Evolutionary conservation across 2,329 filamentous ascomycete species (phyloP), one percentile per base, ranked within the genome.

Genomic region (Diaporthe sp.): DNA sequence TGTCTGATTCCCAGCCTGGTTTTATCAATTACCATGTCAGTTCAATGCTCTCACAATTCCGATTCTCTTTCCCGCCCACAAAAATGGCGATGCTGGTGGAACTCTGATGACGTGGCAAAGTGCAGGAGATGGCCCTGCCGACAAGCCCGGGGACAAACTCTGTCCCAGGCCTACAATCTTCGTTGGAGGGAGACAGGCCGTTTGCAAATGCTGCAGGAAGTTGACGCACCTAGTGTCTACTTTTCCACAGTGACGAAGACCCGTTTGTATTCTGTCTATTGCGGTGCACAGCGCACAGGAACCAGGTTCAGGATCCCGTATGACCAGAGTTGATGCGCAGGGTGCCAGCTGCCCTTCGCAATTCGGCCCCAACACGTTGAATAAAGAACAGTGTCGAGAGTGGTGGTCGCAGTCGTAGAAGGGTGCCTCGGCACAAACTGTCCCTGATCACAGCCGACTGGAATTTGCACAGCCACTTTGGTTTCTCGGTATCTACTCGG

Each of bases 11-110:
- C 13, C 58, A 65, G 39, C 53, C 72, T 73, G 72, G 55, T 42
- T 74, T 74, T 61, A 69, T 63, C 47, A 73, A 55, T 53, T 51
- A 22, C 63, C 47, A 65, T 68, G 72, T 75, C 72, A 75, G 74
- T 70, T 37, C 55, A 37, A 44, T n/a, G 39, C 39, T 56, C 61
- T 42, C 25, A 19, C 17, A 51, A 39, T 27, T 39, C 12, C 55
- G 53, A 35, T 15, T 42, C 56, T 51, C 47, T 37, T 44, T 63
- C n/a, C 47, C 50, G 51, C 56, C 47, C 47, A 61, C 50, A 47
- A 56, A 61, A 30, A 22, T 2, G 35, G 44, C 39, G 42, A 17
- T n/a, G 51, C 39, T 55, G 61, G 35, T 58, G 47, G 56, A 42
- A 27, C 51, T 30, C 55, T 61, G 66, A 63, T 69, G 72, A 71